Conservation (phyloP, 2,329 filamentous ascomycete species). For the Arthrinium phaeospermum region DNA sequence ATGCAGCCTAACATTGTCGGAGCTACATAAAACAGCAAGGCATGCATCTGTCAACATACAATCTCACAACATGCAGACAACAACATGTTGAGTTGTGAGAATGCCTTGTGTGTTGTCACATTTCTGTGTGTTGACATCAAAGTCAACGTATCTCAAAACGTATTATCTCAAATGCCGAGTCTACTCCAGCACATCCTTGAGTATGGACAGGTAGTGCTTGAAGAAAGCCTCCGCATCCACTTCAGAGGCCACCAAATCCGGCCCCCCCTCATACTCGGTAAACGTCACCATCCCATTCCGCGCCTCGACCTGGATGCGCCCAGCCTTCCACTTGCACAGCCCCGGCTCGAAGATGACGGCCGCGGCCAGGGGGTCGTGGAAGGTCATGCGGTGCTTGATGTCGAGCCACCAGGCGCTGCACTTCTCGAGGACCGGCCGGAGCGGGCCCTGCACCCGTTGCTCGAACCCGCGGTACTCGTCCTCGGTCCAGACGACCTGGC, state of each 20-base stretch:
- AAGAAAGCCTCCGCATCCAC: constrained; percentile 23
- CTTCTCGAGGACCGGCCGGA: constrained; percentile 4
- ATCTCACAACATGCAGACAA: not conserved
- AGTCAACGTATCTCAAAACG: not conserved
- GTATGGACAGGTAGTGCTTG: constrained; percentile 18
- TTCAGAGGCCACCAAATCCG: constrained; percentile 19
- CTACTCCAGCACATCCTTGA: constrained; percentile 7
- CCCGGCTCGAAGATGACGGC: constrained; percentile 23
- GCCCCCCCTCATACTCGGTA: not conserved
- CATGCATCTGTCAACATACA: too few relatives aligned
- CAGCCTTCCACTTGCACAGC: constrained; percentile 21
- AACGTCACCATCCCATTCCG: constrained; percentile 17
- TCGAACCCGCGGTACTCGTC: constrained; percentile 5
- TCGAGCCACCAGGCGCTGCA: constrained; percentile 17
- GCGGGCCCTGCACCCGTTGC: not conserved
- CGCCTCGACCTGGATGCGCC: constrained; percentile 12
- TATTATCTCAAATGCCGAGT: too few relatives aligned
- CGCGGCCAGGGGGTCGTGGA: constrained; percentile 24
- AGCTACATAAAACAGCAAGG: too few relatives aligned
- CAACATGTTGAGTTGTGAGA: not conserved
- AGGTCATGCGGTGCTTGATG: constrained; percentile 19
- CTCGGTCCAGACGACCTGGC: constrained; percentile 6
- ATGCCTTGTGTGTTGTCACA: not conserved
- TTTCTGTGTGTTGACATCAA: not conserved
- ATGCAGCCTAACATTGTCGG: too few relatives aligned